Conservation (phyloP, 202 grass and related monocot genomes). For the Dendrocalamus latiflorus region DNA sequence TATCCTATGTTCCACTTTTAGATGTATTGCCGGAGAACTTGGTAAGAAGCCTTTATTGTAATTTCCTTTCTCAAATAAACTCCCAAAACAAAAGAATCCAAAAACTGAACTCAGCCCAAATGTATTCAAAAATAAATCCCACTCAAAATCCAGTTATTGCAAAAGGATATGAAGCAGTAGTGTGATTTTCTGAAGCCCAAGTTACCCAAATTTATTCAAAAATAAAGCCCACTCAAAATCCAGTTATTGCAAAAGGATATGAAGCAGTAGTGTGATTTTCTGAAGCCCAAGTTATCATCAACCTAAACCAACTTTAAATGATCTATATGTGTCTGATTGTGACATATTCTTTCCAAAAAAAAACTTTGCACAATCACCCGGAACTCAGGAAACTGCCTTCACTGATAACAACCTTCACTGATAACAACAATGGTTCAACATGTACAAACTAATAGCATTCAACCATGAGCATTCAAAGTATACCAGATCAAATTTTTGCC, state of each 20-base stretch:
- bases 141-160: too few relatives aligned
- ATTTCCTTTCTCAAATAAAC: not conserved
- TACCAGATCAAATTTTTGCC: too few relatives aligned
- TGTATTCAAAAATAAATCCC: not conserved
- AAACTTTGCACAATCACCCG: not conserved
- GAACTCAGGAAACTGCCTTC: not conserved
- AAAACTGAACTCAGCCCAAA: not conserved
- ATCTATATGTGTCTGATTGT: not conserved
- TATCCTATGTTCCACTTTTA: not conserved
- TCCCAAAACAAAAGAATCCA: not conserved
- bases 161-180: too few relatives aligned
- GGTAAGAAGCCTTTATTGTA: slow-evolving; percentile 32
- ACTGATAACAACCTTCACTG: too few relatives aligned
- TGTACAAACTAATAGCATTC: too few relatives aligned
- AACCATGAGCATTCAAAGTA: too few relatives aligned
- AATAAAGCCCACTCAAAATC: too few relatives aligned
- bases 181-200: too few relatives aligned
- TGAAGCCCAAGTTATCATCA: not conserved
- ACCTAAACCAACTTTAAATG: not conserved
- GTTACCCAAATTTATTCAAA: too few relatives aligned
- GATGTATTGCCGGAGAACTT: slow-evolving; percentile 61
- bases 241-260: not conserved
- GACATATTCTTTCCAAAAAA: not conserved
- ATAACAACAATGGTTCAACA: too few relatives aligned
- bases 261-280: not conserved